phyloP scores from a whole-genome alignment of 2,329 filamentous ascomycete species.

The Nannizziopsis barbatae region DNA sequence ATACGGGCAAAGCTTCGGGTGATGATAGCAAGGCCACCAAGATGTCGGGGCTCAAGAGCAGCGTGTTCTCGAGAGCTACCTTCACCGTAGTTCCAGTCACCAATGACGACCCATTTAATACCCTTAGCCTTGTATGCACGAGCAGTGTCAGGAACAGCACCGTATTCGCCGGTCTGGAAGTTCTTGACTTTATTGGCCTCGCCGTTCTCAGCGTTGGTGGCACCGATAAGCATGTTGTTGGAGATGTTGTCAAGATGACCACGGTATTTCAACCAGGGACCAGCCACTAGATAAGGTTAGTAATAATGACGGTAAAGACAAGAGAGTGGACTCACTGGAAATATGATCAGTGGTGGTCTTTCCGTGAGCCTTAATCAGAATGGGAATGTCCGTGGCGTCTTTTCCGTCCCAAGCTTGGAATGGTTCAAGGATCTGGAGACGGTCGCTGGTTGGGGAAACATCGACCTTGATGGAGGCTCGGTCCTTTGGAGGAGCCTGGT shows the following conservation, averaged over 20 bases:
- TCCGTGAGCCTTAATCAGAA: conserved; percentile 91
- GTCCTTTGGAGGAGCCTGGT: conserved; percentile 84
- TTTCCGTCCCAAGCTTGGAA: conserved; percentile 88
- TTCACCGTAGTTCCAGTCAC: conserved; percentile 99
- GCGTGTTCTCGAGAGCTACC: conserved; percentile 96
- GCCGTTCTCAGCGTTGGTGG: conserved; percentile 87
- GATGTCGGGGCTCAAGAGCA: conserved; percentile 91
- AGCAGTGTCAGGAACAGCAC: conserved; percentile 81
- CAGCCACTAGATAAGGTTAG: conserved; percentile 49
- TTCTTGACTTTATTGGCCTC: conserved; percentile 98
- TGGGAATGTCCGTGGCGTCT: conserved; percentile 71
- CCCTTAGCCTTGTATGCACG: conserved; percentile 98
- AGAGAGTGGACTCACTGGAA: conserved; percentile 45
- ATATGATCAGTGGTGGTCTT: conserved; percentile 98
- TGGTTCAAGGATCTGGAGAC: conserved; percentile 80
- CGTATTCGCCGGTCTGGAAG: conserved; percentile 69
- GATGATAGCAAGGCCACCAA: conserved; percentile 94
- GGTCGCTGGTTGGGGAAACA: conserved; percentile 80
- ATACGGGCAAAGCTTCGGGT: conserved; percentile 95
- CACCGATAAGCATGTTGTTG: conserved; percentile 99
- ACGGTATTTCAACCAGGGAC: conserved; percentile 97
- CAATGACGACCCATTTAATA: conserved; percentile 91
- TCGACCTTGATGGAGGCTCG: conserved; percentile 62
- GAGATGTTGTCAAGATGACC: conserved; percentile 99
- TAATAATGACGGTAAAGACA: conserved; percentile 1